These are phyloP conservation scores for Wickerhamiella spandovensis DNA, from an alignment of 805 yeast species.

Conservation along the genomic window DNA sequence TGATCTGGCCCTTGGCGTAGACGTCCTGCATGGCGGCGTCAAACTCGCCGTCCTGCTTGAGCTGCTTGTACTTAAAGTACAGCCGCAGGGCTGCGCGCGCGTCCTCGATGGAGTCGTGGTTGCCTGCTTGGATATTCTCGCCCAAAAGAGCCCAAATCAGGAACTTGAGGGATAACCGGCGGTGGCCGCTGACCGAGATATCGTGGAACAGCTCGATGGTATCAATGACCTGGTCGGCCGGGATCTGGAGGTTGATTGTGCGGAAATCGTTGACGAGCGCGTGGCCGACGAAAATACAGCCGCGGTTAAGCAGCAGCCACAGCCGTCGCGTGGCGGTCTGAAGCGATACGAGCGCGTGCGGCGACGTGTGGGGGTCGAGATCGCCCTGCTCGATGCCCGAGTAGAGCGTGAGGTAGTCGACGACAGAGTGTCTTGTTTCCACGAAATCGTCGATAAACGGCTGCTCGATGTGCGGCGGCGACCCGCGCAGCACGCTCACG, in stretches of 20 bases:
- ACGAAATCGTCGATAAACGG: constrained; percentile 93
- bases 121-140: constrained; percentile 74
- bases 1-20: constrained; percentile 33
- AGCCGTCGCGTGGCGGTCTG: constrained; percentile 77
- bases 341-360: constrained; percentile 57
- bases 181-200: constrained; percentile 43
- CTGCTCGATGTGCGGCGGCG: constrained; percentile 39
- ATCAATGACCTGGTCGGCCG: constrained; percentile 73
- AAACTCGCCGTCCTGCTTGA: constrained; percentile 44
- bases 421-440: constrained; percentile 48
- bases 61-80: constrained; percentile 57
- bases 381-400: constrained; percentile 95
- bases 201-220: constrained; percentile 71
- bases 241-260: constrained; percentile 83
- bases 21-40: constrained; percentile 50
- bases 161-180: constrained; percentile 74
- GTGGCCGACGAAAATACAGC: constrained; percentile 91
- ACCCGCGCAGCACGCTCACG: constrained; percentile 62
- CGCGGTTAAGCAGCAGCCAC: constrained; percentile 80
- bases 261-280: constrained; percentile 85
- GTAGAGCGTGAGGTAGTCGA: constrained; percentile 76
- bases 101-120: constrained; percentile 96
- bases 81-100: constrained; percentile 74
- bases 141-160: constrained; percentile 67
- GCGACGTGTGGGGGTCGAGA: constrained; percentile 53